Evolutionary conservation across 2,329 filamentous ascomycete species (phyloP).

Genomic region (Epichloe elymi): DNA sequence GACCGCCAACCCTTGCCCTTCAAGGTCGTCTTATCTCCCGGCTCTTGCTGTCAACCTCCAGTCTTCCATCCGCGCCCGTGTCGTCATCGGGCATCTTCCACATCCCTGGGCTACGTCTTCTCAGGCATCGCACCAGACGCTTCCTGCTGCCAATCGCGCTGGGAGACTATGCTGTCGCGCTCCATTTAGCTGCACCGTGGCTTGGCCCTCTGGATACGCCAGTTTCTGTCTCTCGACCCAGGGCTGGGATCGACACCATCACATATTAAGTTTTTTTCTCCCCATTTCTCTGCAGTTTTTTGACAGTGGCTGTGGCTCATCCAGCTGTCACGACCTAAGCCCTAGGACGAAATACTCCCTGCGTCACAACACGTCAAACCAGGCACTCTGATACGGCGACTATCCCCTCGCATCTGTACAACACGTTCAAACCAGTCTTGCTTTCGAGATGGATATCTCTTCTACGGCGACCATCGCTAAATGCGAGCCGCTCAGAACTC

Average conservation of each 20-base stretch:
- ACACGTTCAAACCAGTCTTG: background rate
- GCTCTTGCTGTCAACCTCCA: background rate
- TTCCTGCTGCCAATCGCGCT: background rate
- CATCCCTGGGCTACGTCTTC: background rate
- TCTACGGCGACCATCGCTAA: too few relatives aligned
- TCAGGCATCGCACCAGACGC: background rate
- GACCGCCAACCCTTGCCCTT: background rate
- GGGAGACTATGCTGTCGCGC: slow-evolving; percentile 2
- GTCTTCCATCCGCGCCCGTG: background rate
- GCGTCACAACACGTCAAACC: background rate
- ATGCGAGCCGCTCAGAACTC: slow-evolving; percentile 39
- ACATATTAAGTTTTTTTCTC: background rate
- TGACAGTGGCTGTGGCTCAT: background rate
- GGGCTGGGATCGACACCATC: background rate
- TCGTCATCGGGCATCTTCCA: background rate
- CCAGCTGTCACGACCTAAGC: background rate
- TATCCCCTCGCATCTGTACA: background rate
- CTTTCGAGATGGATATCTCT: background rate
- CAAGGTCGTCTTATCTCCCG: background rate
- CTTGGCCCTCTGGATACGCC: background rate
- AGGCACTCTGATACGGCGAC: background rate
- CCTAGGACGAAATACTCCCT: background rate
- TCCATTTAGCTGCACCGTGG: background rate
- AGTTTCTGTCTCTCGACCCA: background rate
- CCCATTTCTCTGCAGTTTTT: background rate